Conservation (phyloP, 1,139 yeast genomes). For the Pichia inconspicua region DNA sequence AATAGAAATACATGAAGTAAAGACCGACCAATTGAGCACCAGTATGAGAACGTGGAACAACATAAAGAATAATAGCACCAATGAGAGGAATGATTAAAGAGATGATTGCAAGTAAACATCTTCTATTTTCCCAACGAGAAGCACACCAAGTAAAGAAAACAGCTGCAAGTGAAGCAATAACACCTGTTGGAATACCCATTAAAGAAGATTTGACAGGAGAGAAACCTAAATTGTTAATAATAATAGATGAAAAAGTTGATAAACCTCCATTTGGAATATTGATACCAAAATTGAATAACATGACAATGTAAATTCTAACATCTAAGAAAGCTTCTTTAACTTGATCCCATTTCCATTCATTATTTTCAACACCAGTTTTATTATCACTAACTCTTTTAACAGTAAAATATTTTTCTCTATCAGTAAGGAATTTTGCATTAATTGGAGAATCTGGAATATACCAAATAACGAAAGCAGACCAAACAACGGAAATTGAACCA, state of each 20-base stretch:
- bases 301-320: constrained; percentile 26
- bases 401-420: constrained; percentile 30
- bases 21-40: constrained; percentile 38
- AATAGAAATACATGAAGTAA: constrained; percentile 21
- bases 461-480: constrained; percentile 40
- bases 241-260: constrained; percentile 31
- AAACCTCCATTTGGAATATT: constrained; percentile 35
- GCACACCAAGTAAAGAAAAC: constrained; percentile 25
- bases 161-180: background rate
- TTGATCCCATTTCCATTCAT: constrained; percentile 21
- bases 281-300: constrained; percentile 23
- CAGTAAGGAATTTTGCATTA: constrained; percentile 38
- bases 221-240: constrained; percentile 38
- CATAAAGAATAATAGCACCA: constrained; percentile 18
- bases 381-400: constrained; percentile 30
- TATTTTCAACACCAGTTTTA: constrained; percentile 36
- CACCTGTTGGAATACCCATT: constrained; percentile 35
- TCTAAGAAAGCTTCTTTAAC: constrained; percentile 18
- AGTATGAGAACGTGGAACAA: constrained; percentile 21
- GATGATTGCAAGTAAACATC: constrained; percentile 1
- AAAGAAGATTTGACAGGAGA: constrained; percentile 34
- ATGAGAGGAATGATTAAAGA: constrained; percentile 6
- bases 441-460: constrained; percentile 51
- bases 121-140: constrained; percentile 30
- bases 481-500: constrained; percentile 42